These are phyloP conservation scores for Mucuna pruriens DNA, from an alignment of 306 rosid genomes.

Conservation along the genomic window DNA sequence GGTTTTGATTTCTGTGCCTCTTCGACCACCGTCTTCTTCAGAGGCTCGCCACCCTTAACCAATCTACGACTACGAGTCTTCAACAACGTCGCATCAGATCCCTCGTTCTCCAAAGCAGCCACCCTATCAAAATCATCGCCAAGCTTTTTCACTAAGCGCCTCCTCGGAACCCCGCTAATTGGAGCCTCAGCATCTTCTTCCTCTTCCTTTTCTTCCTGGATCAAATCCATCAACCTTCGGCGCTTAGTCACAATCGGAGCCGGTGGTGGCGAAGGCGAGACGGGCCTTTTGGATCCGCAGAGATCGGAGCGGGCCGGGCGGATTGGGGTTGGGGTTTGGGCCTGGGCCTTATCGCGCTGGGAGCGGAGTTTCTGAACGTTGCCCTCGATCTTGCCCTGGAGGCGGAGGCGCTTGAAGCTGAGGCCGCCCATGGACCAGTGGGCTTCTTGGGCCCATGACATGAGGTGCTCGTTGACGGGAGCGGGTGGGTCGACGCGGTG, in stretches of 20 bases:
- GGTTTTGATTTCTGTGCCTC: slow-evolving; percentile 29
- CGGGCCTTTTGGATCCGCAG: neutral
- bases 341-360: slow-evolving; percentile 52
- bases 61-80: slow-evolving; percentile 42
- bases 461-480: slow-evolving; percentile 61
- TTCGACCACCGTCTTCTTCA: slow-evolving; percentile 45
- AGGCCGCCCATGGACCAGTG: slow-evolving; percentile 99
- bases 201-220: slow-evolving; percentile 34
- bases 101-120: slow-evolving; percentile 52
- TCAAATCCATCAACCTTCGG: slow-evolving; percentile 46
- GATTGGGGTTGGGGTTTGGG: neutral
- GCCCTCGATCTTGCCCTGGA: slow-evolving; percentile 88
- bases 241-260: slow-evolving; percentile 66
- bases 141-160: slow-evolving; percentile 78
- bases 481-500: slow-evolving; percentile 73
- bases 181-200: neutral
- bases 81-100: neutral
- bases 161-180: slow-evolving; percentile 35
- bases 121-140: slow-evolving; percentile 84
- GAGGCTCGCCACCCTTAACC: slow-evolving; percentile 35
- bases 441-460: slow-evolving; percentile 85
- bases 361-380: slow-evolving; percentile 63
- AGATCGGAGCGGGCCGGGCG: neutral
- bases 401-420: slow-evolving; percentile 70
- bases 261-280: slow-evolving; percentile 64